Evolutionary conservation across 2,329 filamentous ascomycete genomes (phyloP).

Genomic region (Uncinocarpus reesii): DNA sequence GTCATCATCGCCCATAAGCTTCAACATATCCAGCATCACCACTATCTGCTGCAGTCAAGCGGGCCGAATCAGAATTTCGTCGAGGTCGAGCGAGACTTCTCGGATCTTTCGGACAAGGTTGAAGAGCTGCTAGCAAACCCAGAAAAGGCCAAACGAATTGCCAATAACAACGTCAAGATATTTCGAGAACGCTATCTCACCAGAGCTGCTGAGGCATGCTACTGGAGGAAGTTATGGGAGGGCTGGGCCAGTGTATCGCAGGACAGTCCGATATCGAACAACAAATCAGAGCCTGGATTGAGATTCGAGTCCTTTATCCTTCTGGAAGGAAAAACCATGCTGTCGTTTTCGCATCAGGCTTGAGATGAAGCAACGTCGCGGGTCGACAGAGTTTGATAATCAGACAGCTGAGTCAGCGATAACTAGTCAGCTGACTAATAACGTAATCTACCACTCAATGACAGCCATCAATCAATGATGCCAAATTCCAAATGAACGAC

Average conservation of each 20-base stretch:
- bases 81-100: constrained; percentile 44
- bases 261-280: constrained; percentile 14
- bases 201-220: constrained; percentile 43
- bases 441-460: too few species aligned
- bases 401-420: too few species aligned
- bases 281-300: constrained; percentile 17
- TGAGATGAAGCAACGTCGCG: too few species aligned
- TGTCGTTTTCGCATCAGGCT: too few species aligned
- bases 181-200: constrained; percentile 44
- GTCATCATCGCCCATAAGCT: constrained; percentile 42
- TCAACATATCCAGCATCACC: constrained; percentile 41
- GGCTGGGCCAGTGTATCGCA: constrained; percentile 22
- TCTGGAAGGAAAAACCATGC: constrained; percentile 23
- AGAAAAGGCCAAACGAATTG: constrained; percentile 36
- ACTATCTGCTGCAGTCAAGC: constrained; percentile 34
- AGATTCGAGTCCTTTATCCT: constrained; percentile 28
- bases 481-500: too few species aligned
- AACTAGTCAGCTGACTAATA: too few species aligned
- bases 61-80: constrained; percentile 42
- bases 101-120: constrained; percentile 41
- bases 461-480: too few species aligned
- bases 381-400: too few species aligned
- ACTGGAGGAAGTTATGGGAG: constrained; percentile 40
- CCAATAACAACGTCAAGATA: constrained; percentile 36
- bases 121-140: constrained; percentile 31